phyloP scores from a whole-genome alignment of 176 grass and related monocot genomes.

The Coix lacrymajobi region DNA sequence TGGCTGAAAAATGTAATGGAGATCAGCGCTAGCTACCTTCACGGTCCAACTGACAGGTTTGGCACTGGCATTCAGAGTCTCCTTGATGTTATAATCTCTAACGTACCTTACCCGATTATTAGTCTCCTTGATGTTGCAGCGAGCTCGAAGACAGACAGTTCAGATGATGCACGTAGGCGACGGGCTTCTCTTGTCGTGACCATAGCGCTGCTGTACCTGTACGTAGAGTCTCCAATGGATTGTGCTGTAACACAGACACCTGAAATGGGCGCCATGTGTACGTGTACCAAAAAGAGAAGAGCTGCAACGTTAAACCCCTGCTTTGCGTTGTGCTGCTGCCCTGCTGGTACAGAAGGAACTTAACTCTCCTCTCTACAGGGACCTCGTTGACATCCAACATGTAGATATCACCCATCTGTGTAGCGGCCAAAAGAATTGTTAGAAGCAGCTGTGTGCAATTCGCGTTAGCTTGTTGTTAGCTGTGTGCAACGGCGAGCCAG shows the following conservation, averaged over 20 bases:
- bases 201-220: not conserved
- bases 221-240: not conserved
- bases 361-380: not conserved
- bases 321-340: not conserved
- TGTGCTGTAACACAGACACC: not conserved
- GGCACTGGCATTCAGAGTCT: not conserved
- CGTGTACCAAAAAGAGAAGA: not conserved
- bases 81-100: not conserved
- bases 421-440: not conserved
- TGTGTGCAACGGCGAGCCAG: not conserved
- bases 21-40: not conserved
- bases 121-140: constrained; percentile 35
- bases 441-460: constrained; percentile 11
- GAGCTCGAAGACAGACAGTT: constrained; percentile 57
- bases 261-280: not conserved
- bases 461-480: not conserved
- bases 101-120: not conserved
- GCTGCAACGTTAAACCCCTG: not conserved
- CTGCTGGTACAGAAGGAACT: constrained; percentile 8
- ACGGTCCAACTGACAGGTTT: constrained; percentile 9
- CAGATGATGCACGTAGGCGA: constrained; percentile 72
- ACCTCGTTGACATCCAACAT: not conserved
- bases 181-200: constrained; percentile 46
- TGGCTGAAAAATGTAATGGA: constrained; percentile 4
- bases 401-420: not conserved